Percentiles rank a stretch among this genome's conserved stretches.
Evolutionary conservation across 169 alveolate species (phyloP).

Genomic region (Plasmodium gaboni): DNA sequence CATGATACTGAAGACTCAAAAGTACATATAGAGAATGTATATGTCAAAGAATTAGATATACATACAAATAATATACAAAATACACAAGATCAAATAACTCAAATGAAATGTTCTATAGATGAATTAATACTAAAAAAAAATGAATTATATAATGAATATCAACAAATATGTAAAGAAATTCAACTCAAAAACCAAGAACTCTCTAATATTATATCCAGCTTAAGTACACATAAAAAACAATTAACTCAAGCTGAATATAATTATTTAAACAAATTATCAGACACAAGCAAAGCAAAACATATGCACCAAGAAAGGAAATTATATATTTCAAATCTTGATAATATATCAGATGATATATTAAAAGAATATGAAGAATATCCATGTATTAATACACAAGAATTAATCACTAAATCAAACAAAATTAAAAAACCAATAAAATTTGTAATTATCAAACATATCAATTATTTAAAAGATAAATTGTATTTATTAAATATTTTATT

Average conservation of each 20-base stretch:
- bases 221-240: slow-evolving; percentile 37
- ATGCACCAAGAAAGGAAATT: slow-evolving; percentile 74
- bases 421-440: slow-evolving; percentile 40
- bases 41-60: slow-evolving; percentile 42
- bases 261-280: slow-evolving; percentile 60
- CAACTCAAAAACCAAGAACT: slow-evolving; percentile 27
- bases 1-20: slow-evolving; percentile 61
- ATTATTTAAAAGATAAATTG: slow-evolving; percentile 49
- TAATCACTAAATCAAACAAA: slow-evolving; percentile 18
- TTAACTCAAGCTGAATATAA: slow-evolving; percentile 42
- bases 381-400: slow-evolving; percentile 38
- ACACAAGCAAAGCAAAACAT: slow-evolving; percentile 65
- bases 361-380: slow-evolving; percentile 34
- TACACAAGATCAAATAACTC: slow-evolving; percentile 36
- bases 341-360: slow-evolving; percentile 58
- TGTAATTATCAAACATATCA: slow-evolving; percentile 30
- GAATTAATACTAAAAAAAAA: slow-evolving; percentile 37
- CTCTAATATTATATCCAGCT: slow-evolving; percentile 11
- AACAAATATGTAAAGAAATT: slow-evolving; percentile 47
- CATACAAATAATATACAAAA: slow-evolving; percentile 28
- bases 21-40: slow-evolving; percentile 48
- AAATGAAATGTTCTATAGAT: slow-evolving; percentile 21
- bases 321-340: slow-evolving; percentile 37
- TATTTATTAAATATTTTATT: slow-evolving; percentile 18
- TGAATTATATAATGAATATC: slow-evolving; percentile 40